Base-by-base conservation (phyloP, 441 rosid genomes). In the Pelargonium myrrhifolium region DNA sequence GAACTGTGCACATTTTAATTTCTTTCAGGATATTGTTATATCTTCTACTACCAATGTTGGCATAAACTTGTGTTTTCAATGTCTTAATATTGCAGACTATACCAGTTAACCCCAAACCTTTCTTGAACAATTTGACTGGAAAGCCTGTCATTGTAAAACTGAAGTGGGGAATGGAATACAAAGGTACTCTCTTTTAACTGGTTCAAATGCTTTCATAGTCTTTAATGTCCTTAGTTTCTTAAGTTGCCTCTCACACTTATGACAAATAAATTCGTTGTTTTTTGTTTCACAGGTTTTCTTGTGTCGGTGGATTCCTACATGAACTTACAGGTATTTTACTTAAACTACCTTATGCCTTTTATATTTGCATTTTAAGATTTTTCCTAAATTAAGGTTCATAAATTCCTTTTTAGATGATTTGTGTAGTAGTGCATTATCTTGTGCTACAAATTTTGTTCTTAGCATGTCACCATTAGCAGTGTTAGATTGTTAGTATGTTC, bases 241-340 rank as follows among this genome's bases (percentile, higher is more conserved):
- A 15, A 3, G 15, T 59, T 4, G 1, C 17, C 11, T 24, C 15
- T 1, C 40, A 24, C 21, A 10, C 15, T 49, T 49, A 49, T 3
- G 20, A n/a, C 20, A n/a, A 15, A n/a, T 49, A 49, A 49, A 28
- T 11, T 37, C 17, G 6, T 24, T 9, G 20, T 9, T 1, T 43
- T 9, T 31, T 20, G 0, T 62, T 65, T 42, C 17, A 49, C 82
- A 93, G 97, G 97, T 68, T 90, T 87, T 76, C 96, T 93, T 66
- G 97, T 95, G 64, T 93, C 97, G 0, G 96, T 90, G 68, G 98
- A 93, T 83, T 87, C 98, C 17, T 93, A 90, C 88, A 93, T 93
- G 97, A 93, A 93, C 82, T 76, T 90, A 72, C 97, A 93, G 96
- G 97, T 90, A 10, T 66, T 12, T 28, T 28, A 28, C 31, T 28